These are phyloP conservation scores for Leccinum boreale DNA, from an alignment of 768 basidiomycete species.

Conservation along the genomic window DNA sequence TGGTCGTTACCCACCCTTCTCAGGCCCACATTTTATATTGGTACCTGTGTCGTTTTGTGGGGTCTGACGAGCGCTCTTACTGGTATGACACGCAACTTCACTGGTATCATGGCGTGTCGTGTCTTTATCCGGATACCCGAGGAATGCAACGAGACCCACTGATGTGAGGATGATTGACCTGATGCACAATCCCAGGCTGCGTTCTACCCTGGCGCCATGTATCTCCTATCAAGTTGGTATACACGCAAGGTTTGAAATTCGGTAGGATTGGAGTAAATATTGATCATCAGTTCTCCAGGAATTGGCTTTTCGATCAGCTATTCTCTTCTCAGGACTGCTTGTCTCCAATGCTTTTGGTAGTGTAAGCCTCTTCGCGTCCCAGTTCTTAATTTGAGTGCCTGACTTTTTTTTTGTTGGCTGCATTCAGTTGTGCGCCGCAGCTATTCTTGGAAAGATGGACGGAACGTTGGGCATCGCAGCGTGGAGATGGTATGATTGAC, in stretches of 20 bases:
- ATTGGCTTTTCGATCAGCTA: conserved; percentile 58
- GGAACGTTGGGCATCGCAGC: conserved; percentile 61
- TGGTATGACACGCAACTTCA: conserved; percentile 55
- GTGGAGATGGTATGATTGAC: conserved; percentile 58
- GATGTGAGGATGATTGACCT: not conserved
- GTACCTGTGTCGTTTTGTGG: conserved; percentile 58
- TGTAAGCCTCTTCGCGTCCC: conserved; percentile 33
- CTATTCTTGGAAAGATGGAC: conserved; percentile 66
- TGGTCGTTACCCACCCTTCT: not conserved
- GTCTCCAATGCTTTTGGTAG: conserved; percentile 66
- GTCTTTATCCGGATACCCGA: conserved; percentile 65
- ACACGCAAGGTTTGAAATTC: conserved; percentile 15
- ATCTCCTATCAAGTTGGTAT: conserved; percentile 30
- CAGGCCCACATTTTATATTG: conserved; percentile 64
- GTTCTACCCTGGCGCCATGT: conserved; percentile 58
- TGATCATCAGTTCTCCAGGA: conserved; percentile 37
- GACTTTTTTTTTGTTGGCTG: not conserved
- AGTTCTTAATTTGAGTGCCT: not conserved
- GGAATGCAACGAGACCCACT: conserved; percentile 20
- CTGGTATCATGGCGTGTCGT: conserved; percentile 55
- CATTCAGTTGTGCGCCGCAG: conserved; percentile 63
- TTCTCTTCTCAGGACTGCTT: conserved; percentile 56
- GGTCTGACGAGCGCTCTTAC: conserved; percentile 61
- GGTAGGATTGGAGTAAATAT: not conserved
- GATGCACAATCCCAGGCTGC: conserved; percentile 38